Evolutionary conservation across 331 rosid genomes (phyloP), one percentile per base, ranked within the genome.

Genomic region (Stylosanthes scabra): DNA sequence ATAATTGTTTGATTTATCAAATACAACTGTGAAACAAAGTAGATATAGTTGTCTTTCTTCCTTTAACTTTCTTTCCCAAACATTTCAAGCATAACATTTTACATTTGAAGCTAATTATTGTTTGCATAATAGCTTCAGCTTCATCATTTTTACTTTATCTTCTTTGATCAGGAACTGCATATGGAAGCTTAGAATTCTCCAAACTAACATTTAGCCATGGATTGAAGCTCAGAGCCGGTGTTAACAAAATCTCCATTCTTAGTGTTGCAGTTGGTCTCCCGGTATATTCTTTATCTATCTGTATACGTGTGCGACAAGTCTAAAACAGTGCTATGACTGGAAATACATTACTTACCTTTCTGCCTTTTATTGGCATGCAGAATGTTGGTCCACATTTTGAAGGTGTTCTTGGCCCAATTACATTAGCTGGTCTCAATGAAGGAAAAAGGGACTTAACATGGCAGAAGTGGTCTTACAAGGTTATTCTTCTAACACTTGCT

Each of bases 381-480:
- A 92, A 95, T 80, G 93, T 92, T 59, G 99, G 99, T 70, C 96
- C 97, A 41, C 99, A 90, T 86, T 94, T 82, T 55, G 99, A 94
- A 83, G 99, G 99, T 70, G 84, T 94, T 79, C 95, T 91, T 50
- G 97, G 99, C 57, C 98, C 97, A 13, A 87, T 91, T 60, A 47
- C 92, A 11, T 75, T 94, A 68, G 80, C 66, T 73, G 97, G 93
- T 72, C 96, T 94, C 44, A 83, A 88, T 14, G 93, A 88, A 76
- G 97, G 99, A 41, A 88, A 80, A 70, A 86, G 91, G 79, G 99
- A 91, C 87, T 84, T 91, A 74, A 89, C 97, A 13, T 85, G 96
- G 95, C 96, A 90, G 86, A 94, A 91, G 68, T 91, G 99, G 97
- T 83, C 97, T 37, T 91, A 94, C 86, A 89, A 94, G 97, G 97